A percentile compares a stretch with the other conserved stretches of the same genome.
phyloP scores from a whole-genome alignment of 1,284 basidiomycete genomes.

The Xerocomus minutiporus region DNA sequence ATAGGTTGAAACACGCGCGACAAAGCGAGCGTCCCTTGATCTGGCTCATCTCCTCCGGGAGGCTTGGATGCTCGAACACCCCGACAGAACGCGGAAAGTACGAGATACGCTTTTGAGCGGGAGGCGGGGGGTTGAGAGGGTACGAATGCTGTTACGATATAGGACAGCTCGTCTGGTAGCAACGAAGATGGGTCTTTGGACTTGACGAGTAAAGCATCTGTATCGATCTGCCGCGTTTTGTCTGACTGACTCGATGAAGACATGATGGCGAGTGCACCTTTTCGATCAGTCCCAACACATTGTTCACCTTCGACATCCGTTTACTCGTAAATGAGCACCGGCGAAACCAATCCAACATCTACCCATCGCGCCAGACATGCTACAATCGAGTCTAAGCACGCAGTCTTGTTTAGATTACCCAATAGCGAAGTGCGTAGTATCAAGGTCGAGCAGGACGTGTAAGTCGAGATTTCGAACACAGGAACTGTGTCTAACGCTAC shows the following conservation, averaged over 20 bases:
- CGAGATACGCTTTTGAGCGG: constrained; percentile 64
- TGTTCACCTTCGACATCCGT: neutral
- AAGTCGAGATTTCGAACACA: constrained; percentile 26
- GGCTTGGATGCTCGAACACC: constrained; percentile 41
- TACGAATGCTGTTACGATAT: constrained; percentile 52
- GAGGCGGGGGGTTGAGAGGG: constrained; percentile 41
- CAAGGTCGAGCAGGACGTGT: constrained; percentile 66
- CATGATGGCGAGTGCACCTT: constrained; percentile 7
- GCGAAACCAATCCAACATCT: constrained; percentile 6
- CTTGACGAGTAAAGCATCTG: no score
- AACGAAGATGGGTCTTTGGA: constrained; percentile 32
- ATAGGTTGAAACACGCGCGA: constrained; percentile 45
- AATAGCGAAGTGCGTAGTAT: constrained; percentile 65
- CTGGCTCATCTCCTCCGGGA: constrained; percentile 25
- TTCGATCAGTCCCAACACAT: neutral
- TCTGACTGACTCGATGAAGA: neutral
- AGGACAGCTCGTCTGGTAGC: constrained; percentile 50
- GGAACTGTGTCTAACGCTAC: constrained; percentile 11
- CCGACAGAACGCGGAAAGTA: constrained; percentile 58
- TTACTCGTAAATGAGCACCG: constrained; percentile 12
- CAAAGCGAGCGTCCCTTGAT: constrained; percentile 47
- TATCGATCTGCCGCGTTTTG: neutral
- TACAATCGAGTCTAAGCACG: constrained; percentile 56
- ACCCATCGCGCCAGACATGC: constrained; percentile 18
- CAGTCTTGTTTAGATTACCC: constrained; percentile 63